Evolutionary conservation across 108 stramenopile species (phyloP).

Genomic region (Seminavis robusta): DNA sequence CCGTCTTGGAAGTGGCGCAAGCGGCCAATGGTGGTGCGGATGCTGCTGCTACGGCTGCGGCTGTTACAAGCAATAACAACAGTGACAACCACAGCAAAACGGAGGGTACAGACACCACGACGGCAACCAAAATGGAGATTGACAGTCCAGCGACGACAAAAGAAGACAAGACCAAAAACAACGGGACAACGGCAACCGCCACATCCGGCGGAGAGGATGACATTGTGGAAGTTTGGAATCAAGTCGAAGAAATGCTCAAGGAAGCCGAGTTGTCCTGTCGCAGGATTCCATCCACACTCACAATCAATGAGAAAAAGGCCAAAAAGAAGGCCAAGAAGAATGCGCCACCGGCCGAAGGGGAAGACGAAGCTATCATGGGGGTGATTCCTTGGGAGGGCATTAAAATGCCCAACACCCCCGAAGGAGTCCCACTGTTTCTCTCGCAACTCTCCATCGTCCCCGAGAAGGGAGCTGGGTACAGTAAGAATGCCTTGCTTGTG

Average conservation of each 20-base stretch:
- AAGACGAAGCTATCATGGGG: too few relatives aligned
- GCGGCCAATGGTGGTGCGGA: constrained; percentile 1
- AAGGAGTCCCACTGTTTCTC: constrained; percentile 67
- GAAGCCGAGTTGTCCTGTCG: constrained; percentile 31
- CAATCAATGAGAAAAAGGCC: background rate
- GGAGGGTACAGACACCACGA: constrained; percentile 2
- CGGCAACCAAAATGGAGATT: background rate
- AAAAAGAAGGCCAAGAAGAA: constrained; percentile 9
- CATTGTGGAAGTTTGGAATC: constrained; percentile 54
- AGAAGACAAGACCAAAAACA: background rate
- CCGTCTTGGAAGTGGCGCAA: constrained; percentile 1
- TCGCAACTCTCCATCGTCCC: constrained; percentile 60
- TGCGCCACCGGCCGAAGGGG: background rate
- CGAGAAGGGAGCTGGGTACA: constrained; percentile 60
- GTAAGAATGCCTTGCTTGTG: constrained; percentile 34
- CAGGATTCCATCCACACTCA: background rate
- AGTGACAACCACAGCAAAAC: constrained; percentile 7
- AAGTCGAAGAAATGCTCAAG: constrained; percentile 35
- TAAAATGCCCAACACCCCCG: constrained; percentile 66
- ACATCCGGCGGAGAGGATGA: constrained; percentile 14
- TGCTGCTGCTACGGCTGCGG: background rate
- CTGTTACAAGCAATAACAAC: background rate
- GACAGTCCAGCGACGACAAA: background rate
- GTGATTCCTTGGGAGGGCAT: constrained; percentile 62
- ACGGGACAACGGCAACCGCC: background rate